Evolutionary conservation across 2,329 filamentous ascomycete genomes (phyloP).

Genomic region (Trichoderma pleuroti): DNA sequence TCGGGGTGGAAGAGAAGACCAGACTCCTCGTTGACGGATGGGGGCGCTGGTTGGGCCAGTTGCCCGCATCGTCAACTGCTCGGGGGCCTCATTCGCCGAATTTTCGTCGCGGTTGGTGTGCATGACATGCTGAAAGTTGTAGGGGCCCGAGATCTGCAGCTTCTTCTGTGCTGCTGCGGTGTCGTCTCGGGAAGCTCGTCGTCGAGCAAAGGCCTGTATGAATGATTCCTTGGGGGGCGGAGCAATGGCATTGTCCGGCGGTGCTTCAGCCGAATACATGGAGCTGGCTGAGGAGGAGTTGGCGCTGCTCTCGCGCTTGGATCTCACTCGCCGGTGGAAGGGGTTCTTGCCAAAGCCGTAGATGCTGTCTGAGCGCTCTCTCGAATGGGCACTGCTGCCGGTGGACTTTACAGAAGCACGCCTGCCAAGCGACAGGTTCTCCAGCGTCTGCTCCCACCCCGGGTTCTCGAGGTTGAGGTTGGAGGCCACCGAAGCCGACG

Average conservation of each 20-base stretch:
- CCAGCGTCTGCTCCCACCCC: constrained; percentile 49
- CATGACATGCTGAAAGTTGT: constrained; percentile 64
- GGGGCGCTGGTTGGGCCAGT: constrained; percentile 24
- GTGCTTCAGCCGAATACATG: constrained; percentile 44
- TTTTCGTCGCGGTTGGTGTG: constrained; percentile 53
- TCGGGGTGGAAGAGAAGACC: constrained; percentile 45
- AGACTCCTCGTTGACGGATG: constrained; percentile 30
- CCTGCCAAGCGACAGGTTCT: constrained; percentile 49
- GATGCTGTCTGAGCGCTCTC: constrained; percentile 56
- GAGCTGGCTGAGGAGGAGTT: constrained; percentile 48
- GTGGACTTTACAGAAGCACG: constrained; percentile 56
- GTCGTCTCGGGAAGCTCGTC: constrained; percentile 41
- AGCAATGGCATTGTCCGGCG: constrained; percentile 31
- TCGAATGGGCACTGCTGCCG: constrained; percentile 43
- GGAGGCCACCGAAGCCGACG: constrained; percentile 52
- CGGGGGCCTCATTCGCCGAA: constrained; percentile 25
- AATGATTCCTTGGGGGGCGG: constrained; percentile 41
- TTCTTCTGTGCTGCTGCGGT: constrained; percentile 34
- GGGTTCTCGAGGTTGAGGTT: constrained; percentile 38
- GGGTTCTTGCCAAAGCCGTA: constrained; percentile 58
- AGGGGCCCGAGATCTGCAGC: constrained; percentile 58
- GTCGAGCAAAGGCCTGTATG: constrained; percentile 50
- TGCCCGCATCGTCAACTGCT: constrained; percentile 15
- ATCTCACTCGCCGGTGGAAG: constrained; percentile 51
- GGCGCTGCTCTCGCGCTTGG: constrained; percentile 50